Conservation (phyloP, 2,329 filamentous ascomycete species). For the Diaporthe velutina region DNA sequence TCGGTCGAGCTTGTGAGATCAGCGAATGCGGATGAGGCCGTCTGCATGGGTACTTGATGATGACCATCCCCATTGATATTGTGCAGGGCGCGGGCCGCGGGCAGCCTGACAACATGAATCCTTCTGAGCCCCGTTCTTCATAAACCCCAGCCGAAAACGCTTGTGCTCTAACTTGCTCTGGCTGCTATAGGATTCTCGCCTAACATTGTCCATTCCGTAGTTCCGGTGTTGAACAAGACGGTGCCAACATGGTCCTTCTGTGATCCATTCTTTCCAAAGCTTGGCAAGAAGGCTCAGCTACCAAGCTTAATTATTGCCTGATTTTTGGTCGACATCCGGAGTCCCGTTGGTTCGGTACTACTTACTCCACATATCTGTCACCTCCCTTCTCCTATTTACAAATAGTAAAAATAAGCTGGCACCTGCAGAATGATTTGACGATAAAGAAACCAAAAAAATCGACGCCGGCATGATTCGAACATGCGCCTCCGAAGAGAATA, state of each 20-base stretch:
- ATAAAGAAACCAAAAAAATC: not conserved
- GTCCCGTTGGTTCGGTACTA: not conserved
- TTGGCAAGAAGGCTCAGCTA: not conserved
- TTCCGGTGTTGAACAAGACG: not conserved
- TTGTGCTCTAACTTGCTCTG: not conserved
- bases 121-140: not conserved
- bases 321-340: not conserved
- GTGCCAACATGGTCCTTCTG: not conserved
- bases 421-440: no score
- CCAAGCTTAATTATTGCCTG: not conserved
- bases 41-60: not conserved
- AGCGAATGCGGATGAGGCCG: not conserved
- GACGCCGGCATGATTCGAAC: constrained; percentile 29
- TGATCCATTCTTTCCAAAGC: no score
- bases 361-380: not conserved
- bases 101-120: not conserved
- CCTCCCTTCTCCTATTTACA: no score
- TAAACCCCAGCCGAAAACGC: not conserved
- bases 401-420: no score
- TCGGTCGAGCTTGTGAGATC: not conserved
- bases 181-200: not conserved
- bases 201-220: not conserved
- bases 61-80: not conserved
- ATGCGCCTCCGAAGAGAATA: constrained; percentile 28
- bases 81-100: not conserved